Percentiles rank a stretch among this genome's conserved stretches.
phyloP scores from a whole-genome alignment of 768 basidiomycete species.

The Tulasnella sp. region DNA sequence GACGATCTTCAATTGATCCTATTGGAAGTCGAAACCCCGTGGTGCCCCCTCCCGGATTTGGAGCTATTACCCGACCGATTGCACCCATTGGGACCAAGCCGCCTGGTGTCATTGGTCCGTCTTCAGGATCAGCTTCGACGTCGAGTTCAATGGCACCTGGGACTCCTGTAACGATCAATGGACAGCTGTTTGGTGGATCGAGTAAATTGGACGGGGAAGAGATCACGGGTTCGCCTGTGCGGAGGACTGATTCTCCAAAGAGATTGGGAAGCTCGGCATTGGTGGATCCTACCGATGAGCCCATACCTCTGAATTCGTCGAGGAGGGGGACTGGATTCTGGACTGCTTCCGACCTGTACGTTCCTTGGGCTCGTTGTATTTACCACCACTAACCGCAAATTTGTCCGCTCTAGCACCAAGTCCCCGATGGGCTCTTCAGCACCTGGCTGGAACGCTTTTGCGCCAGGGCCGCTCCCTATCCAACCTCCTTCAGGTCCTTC shows the following conservation, averaged over 20 bases:
- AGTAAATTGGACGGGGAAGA: constrained; percentile 16
- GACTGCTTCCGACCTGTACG: neutral
- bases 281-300: constrained; percentile 23
- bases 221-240: constrained; percentile 12
- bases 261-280: constrained; percentile 25
- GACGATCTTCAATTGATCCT: constrained; percentile 21
- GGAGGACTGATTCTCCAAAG: constrained; percentile 2
- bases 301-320: neutral
- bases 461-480: neutral
- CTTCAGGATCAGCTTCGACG: neutral
- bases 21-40: constrained; percentile 6
- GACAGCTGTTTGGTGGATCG: neutral
- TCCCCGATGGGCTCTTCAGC: neutral
- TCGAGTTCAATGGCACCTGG: constrained; percentile 11
- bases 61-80: constrained; percentile 27
- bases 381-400: neutral
- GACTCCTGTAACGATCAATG: neutral
- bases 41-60: constrained; percentile 6
- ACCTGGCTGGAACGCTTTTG: neutral
- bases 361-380: neutral
- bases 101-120: constrained; percentile 13
- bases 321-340: constrained; percentile 18
- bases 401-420: neutral
- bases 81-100: constrained; percentile 28
- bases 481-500: neutral